Evolutionary conservation across 768 basidiomycete species (phyloP).

Genomic region (Tulasnella sp.): DNA sequence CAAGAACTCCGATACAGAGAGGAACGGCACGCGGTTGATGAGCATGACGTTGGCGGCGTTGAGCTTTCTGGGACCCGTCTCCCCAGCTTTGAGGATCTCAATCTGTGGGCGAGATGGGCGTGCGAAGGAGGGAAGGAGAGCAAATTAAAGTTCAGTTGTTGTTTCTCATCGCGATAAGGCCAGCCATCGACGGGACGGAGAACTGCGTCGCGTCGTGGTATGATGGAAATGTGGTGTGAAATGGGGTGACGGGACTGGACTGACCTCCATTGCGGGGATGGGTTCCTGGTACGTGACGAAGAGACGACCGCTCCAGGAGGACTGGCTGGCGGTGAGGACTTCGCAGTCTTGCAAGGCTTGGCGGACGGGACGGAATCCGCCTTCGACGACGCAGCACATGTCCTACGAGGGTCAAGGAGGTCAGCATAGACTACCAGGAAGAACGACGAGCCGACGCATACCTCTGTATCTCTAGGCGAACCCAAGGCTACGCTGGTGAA

Average conservation of each 20-base stretch:
- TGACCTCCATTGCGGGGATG: constrained; percentile 68
- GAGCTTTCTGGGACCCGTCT: constrained; percentile 42
- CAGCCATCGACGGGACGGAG: constrained; percentile 37
- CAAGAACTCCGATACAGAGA: constrained; percentile 65
- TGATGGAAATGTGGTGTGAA: background rate
- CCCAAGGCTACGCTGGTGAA: constrained; percentile 59
- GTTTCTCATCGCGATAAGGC: constrained; percentile 37
- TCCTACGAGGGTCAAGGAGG: constrained; percentile 39
- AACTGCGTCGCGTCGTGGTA: no score
- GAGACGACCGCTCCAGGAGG: constrained; percentile 79
- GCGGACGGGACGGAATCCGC: constrained; percentile 69
- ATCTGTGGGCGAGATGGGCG: constrained; percentile 6
- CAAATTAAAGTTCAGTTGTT: background rate
- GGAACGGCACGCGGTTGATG: constrained; percentile 62
- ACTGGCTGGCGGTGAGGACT: constrained; percentile 54
- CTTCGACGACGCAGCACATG: constrained; percentile 75
- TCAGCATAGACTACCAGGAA: background rate
- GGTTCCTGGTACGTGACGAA: constrained; percentile 63
- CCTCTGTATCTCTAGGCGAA: constrained; percentile 53
- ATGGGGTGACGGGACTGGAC: constrained; percentile 19
- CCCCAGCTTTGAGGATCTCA: constrained; percentile 14
- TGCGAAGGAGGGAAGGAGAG: background rate
- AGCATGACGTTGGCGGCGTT: constrained; percentile 58
- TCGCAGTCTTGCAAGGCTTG: constrained; percentile 57
- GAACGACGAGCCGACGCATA: constrained; percentile 23